Conservation (phyloP, 2,329 filamentous ascomycete genomes). For the Aspergillus novofumigatus region DNA sequence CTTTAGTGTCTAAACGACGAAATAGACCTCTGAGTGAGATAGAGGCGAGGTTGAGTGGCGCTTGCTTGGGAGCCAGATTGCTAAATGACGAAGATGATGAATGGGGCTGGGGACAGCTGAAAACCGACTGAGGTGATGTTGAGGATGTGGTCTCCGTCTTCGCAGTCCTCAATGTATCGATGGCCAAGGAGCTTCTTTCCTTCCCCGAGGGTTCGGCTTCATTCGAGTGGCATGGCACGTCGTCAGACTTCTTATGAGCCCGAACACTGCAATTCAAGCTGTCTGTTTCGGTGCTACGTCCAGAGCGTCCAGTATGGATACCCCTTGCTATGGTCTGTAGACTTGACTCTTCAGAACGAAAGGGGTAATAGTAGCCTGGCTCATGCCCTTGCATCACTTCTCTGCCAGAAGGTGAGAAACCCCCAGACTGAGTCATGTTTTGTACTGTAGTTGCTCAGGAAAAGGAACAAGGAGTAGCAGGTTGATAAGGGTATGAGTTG, state of each 20-base stretch:
- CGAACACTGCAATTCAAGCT: not conserved
- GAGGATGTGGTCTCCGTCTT: not conserved
- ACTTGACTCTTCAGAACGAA: not conserved
- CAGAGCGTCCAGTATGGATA: not conserved
- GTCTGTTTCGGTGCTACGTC: not conserved
- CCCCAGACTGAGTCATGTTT: not conserved
- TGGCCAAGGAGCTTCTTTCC: not conserved
- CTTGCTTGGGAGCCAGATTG: not conserved
- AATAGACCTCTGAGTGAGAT: not conserved
- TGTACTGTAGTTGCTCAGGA: not conserved
- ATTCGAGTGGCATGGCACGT: not conserved
- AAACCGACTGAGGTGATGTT: not conserved
- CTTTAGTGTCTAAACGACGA: not conserved
- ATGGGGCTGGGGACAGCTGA: not conserved
- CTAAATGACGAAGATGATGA: slow-evolving; percentile 33
- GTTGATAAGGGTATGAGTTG: not conserved
- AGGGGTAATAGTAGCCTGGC: not conserved
- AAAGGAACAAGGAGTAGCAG: not conserved
- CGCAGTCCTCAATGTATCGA: not conserved
- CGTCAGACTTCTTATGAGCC: not conserved
- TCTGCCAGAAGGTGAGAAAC: not conserved
- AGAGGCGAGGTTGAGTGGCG: not conserved
- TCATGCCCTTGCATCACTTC: not conserved
- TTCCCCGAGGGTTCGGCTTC: not conserved
- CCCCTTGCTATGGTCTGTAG: not conserved